These are phyloP conservation scores for Lichtheimia ramosa DNA, from an alignment of 371 early-diverging fungal species.

Conservation along the genomic window DNA sequence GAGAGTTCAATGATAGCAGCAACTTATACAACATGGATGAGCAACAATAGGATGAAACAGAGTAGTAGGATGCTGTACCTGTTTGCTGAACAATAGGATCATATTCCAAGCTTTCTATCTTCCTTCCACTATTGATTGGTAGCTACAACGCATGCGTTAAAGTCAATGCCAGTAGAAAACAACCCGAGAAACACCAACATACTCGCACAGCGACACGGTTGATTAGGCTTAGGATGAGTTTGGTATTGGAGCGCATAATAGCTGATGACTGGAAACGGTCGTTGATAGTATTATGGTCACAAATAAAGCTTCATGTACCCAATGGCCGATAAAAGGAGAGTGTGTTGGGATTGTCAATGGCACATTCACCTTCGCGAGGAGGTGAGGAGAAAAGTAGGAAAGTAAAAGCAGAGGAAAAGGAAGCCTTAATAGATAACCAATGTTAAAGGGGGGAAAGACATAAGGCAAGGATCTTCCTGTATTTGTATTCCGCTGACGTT, in stretches of 20 bases:
- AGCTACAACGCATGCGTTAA: conserved; percentile 33
- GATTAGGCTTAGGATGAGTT: conserved; percentile 51
- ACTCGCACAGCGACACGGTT: conserved; percentile 55
- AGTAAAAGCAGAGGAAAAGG: not conserved
- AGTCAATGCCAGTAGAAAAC: too few relatives aligned
- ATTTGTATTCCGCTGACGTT: too few relatives aligned
- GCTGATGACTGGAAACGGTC: not conserved
- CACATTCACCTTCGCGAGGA: conserved; percentile 1
- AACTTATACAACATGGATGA: conserved; percentile 24
- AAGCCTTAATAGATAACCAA: not conserved
- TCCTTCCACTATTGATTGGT: conserved; percentile 57
- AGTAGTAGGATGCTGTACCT: conserved; percentile 20
- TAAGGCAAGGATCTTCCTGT: too few relatives aligned
- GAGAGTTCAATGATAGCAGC: conserved; percentile 68
- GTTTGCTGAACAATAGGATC: conserved; percentile 72
- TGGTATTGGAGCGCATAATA: conserved; percentile 44
- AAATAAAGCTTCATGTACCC: not conserved
- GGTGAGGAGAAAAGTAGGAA: not conserved
- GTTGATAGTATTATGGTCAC: not conserved
- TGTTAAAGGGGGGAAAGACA: not conserved
- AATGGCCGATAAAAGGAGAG: too few relatives aligned
- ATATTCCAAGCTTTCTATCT: conserved; percentile 58
- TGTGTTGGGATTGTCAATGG: not conserved
- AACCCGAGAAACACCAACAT: conserved; percentile 10
- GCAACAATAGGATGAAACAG: not conserved